Percentiles rank a stretch among this genome's conserved stretches.
These are phyloP conservation scores for Phytophthora pisi DNA, from an alignment of 352 stramenopile species.

Conservation along the genomic window DNA sequence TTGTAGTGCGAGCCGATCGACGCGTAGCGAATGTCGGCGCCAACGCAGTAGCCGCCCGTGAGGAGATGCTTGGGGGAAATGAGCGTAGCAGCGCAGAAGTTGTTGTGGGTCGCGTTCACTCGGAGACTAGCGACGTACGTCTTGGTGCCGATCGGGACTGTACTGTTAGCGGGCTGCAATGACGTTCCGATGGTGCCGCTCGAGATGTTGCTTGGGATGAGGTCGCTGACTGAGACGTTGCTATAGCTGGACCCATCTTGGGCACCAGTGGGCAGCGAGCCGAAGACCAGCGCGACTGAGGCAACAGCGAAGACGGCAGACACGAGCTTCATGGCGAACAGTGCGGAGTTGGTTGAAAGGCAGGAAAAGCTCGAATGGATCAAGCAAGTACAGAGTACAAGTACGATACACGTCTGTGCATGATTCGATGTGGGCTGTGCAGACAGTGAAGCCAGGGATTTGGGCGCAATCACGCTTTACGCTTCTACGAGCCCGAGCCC, in stretches of 20 bases:
- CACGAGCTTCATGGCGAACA: constrained; percentile 9
- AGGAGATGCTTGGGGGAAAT: constrained; percentile 23
- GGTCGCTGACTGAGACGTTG: constrained; percentile 8
- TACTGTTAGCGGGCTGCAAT: constrained; percentile 3
- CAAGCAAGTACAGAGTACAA: no score
- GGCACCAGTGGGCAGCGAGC: not conserved
- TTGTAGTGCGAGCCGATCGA: constrained; percentile 27
- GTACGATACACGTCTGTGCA: not conserved
- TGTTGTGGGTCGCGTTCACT: constrained; percentile 10
- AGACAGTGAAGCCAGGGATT: not conserved
- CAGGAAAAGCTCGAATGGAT: constrained; percentile 16
- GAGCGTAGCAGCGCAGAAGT: constrained; percentile 17
- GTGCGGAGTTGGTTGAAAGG: not conserved
- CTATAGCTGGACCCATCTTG: constrained; percentile 15
- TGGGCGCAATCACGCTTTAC: no score
- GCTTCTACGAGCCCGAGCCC: no score
- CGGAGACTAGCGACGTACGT: constrained; percentile 41
- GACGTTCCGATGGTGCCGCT: constrained; percentile 27
- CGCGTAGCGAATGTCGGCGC: constrained; percentile 6
- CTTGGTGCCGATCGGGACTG: constrained; percentile 37
- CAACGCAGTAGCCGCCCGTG: constrained; percentile 1
- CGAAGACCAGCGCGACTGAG: not conserved
- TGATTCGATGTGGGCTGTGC: no score
- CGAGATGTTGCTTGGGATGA: constrained; percentile 32
- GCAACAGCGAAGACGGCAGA: not conserved